phyloP scores from a whole-genome alignment of 179 eudicot species.

The Spergularia azorica region DNA sequence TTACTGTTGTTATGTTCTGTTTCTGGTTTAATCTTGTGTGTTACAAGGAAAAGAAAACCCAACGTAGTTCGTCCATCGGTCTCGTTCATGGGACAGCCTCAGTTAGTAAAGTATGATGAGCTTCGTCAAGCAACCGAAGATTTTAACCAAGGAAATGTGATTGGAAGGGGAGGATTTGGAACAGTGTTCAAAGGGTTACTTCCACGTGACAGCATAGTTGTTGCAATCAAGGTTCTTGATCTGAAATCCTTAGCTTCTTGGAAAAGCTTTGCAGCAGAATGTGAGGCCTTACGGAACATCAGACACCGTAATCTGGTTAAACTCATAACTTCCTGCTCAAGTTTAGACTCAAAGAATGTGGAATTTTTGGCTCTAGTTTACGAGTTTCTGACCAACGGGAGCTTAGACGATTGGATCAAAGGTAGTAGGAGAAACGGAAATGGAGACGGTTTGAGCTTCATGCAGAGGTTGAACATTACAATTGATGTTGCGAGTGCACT shows the following conservation, averaged over 20 bases:
- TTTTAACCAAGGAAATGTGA: constrained; percentile 21
- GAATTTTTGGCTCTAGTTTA: constrained; percentile 38
- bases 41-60: constrained; percentile 21
- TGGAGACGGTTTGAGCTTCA: constrained; percentile 30
- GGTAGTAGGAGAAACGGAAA: constrained; percentile 21
- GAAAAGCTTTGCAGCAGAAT: constrained; percentile 42
- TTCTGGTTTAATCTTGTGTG: neutral
- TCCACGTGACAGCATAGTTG: constrained; percentile 18
- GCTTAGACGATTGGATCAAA: constrained; percentile 35
- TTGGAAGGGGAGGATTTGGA: constrained; percentile 35
- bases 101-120: constrained; percentile 33
- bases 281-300: constrained; percentile 37
- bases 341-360: constrained; percentile 34
- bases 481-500: constrained; percentile 39
- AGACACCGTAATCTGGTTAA: constrained; percentile 40
- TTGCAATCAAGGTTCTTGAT: constrained; percentile 40
- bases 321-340: constrained; percentile 38
- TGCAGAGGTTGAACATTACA: constrained; percentile 27
- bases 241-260: constrained; percentile 20
- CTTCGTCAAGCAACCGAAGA: constrained; percentile 32
- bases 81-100: neutral
- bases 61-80: constrained; percentile 4
- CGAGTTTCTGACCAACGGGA: constrained; percentile 26
- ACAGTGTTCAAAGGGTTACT: constrained; percentile 27
- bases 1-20: neutral